Base-by-base conservation (phyloP, 148 eudicot genomes). In the Tetragonia tetragonoides region DNA sequence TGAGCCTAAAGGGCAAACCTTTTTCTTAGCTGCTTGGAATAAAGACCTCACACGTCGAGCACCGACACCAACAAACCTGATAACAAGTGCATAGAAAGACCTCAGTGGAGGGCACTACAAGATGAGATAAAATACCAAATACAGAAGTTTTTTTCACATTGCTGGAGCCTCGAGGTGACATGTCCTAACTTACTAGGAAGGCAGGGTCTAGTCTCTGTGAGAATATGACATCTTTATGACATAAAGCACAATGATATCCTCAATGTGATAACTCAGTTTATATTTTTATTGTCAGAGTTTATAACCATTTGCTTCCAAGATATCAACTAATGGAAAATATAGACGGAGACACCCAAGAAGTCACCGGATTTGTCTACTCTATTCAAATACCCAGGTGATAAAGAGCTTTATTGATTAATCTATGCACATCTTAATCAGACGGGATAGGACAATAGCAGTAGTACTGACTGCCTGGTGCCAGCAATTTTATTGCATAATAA, bases 31-130 rank as follows among this genome's bases (percentile, higher is more conserved):
- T 72, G 97, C 99, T 86, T 95, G 97, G 81, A 95, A 95, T 78
- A 95, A 85, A 74, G 99, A 95, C 86, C 99, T 88, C 78, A 91
- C 99, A 66, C 97, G 93, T 37, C 97, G 97, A 84, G 99, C 99
- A 86, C 99, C 99, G 85, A 95, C 97, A 64, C 99, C 99, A 78
- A 95, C 99, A 89, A 93, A 95, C 99, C 99, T 95, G 85, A 76
- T 41, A 60, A 66, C 54, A 21, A 66, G 24, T 46, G 12, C 59
- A 63, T n/a, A 15, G 28, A 49, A 38, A 38, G 53, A 67, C 23
- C 38, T 70, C n/a, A 69, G 44, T 16, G 20, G 62, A 68, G 34
- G 60, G 23, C 8, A 70, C 10, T 10, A 70, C 44, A 21, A 68
- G 39, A 4, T 40, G 0, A 15, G 68, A 12, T 28, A 74, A 79